Evolutionary conservation across 345 rosid species (phyloP).

Genomic region (Lepidium didymum): DNA sequence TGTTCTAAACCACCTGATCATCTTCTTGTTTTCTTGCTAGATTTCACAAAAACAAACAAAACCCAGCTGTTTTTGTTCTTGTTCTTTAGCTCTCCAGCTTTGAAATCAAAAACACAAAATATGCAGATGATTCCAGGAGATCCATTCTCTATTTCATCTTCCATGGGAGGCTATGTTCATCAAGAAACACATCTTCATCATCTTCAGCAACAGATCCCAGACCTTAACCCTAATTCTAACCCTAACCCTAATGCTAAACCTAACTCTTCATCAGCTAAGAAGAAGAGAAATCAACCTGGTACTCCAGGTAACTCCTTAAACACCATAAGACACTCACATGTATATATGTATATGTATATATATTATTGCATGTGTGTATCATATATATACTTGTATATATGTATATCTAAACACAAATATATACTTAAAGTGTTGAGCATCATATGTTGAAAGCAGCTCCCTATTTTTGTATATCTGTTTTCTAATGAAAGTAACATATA

Average conservation of each 20-base stretch:
- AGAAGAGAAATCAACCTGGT: conserved; percentile 92
- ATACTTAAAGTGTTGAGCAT: neutral
- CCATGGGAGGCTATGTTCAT: conserved; percentile 42
- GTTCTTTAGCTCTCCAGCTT: conserved; percentile 26
- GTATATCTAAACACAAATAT: neutral
- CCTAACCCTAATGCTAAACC: conserved; percentile 37
- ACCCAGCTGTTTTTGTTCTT: conserved; percentile 20
- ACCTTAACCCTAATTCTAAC: conserved; percentile 42
- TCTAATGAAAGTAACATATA: neutral
- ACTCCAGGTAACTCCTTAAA: conserved; percentile 55
- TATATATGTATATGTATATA: neutral
- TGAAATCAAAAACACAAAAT: neutral
- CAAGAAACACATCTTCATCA: conserved; percentile 35
- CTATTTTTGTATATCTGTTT: neutral
- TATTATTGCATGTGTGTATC: neutral
- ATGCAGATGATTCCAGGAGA: conserved; percentile 72
- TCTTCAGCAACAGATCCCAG: conserved; percentile 28
- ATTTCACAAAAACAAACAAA: conserved; percentile 18
- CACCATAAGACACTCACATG: neutral
- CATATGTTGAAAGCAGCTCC: neutral
- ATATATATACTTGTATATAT: neutral
- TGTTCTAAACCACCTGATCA: conserved; percentile 33
- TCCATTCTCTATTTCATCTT: conserved; percentile 47
- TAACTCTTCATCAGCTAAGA: conserved; percentile 39
- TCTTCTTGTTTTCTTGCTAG: conserved; percentile 34